Conservation (phyloP, 2,329 filamentous ascomycete genomes). For the Cercospora sp. region DNA sequence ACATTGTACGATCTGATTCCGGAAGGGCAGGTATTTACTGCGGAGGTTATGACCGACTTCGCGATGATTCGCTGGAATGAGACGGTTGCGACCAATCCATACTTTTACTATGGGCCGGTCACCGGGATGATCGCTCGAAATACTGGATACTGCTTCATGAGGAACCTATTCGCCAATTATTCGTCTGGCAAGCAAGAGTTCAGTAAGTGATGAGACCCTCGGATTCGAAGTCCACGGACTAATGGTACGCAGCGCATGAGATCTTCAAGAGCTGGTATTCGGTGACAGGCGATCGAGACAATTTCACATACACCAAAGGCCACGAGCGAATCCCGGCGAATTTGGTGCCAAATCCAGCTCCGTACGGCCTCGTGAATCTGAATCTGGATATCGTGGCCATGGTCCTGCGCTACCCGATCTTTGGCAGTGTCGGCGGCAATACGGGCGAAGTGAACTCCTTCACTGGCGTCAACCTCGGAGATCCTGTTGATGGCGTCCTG, state of each 20-base stretch:
- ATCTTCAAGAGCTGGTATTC: constrained; percentile 32
- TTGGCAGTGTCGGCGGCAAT: constrained; percentile 29
- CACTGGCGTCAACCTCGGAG: constrained; percentile 29
- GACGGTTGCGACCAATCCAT: constrained; percentile 31
- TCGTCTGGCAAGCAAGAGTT: constrained; percentile 35
- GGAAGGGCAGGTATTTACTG: constrained; percentile 29
- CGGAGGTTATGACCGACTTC: constrained; percentile 35
- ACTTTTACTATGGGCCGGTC: constrained; percentile 37
- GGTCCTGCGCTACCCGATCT: constrained; percentile 23
- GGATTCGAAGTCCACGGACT: not conserved
- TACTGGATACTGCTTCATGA: constrained; percentile 30
- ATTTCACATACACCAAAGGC: constrained; percentile 28
- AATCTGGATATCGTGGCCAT: constrained; percentile 26
- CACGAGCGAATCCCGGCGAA: constrained; percentile 27
- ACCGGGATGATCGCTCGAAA: constrained; percentile 34
- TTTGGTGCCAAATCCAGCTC: constrained; percentile 26
- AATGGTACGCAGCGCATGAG: constrained; percentile 17
- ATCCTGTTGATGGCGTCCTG: constrained; percentile 45
- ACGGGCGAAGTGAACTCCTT: constrained; percentile 31
- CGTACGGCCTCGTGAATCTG: constrained; percentile 27
- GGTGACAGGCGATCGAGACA: constrained; percentile 22
- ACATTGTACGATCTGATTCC: constrained; percentile 43
- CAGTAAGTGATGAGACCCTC: constrained; percentile 28
- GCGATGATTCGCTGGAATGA: constrained; percentile 33
- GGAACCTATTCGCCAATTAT: constrained; percentile 35